Conservation (phyloP, 306 rosid genomes). For the Crotalaria pallida region DNA sequence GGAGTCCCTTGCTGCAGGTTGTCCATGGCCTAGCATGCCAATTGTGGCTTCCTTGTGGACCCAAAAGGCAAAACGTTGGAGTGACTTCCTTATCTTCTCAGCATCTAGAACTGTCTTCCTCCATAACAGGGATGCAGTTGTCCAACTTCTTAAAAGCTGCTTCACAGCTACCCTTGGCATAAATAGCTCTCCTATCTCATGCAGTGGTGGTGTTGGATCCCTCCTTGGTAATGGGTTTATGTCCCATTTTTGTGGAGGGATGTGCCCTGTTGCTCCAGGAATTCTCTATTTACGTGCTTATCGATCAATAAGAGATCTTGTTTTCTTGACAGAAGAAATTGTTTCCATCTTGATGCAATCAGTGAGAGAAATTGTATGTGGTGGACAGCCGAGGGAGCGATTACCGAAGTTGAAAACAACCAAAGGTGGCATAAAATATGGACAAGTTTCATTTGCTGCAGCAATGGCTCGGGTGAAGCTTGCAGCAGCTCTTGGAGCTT, state of each 20-base stretch:
- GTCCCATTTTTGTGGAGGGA: slow-evolving; percentile 68
- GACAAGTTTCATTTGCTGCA: slow-evolving; percentile 63
- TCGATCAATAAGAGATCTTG: slow-evolving; percentile 59
- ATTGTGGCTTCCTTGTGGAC: slow-evolving; percentile 98
- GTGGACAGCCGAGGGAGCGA: slow-evolving; percentile 42
- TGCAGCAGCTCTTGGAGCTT: slow-evolving; percentile 88
- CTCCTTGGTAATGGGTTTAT: slow-evolving; percentile 93
- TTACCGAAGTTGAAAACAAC: slow-evolving; percentile 40
- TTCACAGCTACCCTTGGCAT: slow-evolving; percentile 86
- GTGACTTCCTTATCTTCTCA: slow-evolving; percentile 80
- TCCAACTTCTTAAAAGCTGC: slow-evolving; percentile 90
- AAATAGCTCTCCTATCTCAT: slow-evolving; percentile 52
- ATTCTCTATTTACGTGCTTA: slow-evolving; percentile 76
- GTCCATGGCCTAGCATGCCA: slow-evolving; percentile 99
- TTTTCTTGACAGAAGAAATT: slow-evolving; percentile 70
- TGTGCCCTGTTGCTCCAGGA: slow-evolving; percentile 91
- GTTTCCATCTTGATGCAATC: slow-evolving; percentile 74
- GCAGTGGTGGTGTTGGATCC: slow-evolving; percentile 78
- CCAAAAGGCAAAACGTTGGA: slow-evolving; percentile 93
- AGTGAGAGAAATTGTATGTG: slow-evolving; percentile 61
- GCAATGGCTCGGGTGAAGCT: slow-evolving; percentile 76
- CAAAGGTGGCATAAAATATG: slow-evolving; percentile 44
- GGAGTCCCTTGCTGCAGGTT: slow-evolving; percentile 90
- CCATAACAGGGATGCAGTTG: slow-evolving; percentile 68
- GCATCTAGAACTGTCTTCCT: slow-evolving; percentile 94